A percentile compares a stretch with the other conserved stretches of the same genome.
Evolutionary conservation across 2,329 filamentous ascomycete genomes (phyloP).

Genomic region (Diaporthe aspalathi): DNA sequence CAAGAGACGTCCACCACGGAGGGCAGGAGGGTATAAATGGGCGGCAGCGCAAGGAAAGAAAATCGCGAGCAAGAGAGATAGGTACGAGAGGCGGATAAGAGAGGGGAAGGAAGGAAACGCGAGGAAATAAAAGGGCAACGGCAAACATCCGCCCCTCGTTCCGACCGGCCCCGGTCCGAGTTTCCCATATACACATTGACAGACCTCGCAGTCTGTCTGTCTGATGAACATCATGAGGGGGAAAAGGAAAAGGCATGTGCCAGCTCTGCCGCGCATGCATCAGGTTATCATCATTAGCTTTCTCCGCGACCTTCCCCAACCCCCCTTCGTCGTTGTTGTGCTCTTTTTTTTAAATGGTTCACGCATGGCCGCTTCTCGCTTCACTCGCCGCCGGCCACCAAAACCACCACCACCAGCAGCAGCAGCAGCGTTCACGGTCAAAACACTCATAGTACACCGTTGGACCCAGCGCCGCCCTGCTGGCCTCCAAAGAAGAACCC

Average conservation of each 20-base stretch:
- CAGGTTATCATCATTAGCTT: constrained; percentile 23
- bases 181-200: constrained; percentile 29
- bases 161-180: no score
- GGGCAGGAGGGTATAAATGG: constrained; percentile 32
- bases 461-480: constrained; percentile 50
- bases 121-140: constrained; percentile 1
- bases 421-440: not conserved
- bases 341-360: not conserved
- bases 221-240: constrained; percentile 23
- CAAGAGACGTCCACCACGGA: constrained; percentile 27
- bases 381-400: not conserved
- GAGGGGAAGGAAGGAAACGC: not conserved
- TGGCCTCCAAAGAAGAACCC: constrained; percentile 77
- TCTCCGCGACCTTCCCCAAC: not conserved
- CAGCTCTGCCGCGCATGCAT: constrained; percentile 5
- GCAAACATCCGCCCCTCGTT: not conserved
- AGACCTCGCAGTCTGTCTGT: constrained; percentile 29
- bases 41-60: not conserved
- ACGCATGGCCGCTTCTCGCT: not conserved
- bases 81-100: not conserved
- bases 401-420: not conserved
- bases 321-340: not conserved
- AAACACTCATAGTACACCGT: constrained; percentile 35
- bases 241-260: constrained; percentile 6
- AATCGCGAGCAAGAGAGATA: not conserved